Base-by-base conservation (phyloP, 331 rosid genomes). In the Rhamnella rubrinervis region DNA sequence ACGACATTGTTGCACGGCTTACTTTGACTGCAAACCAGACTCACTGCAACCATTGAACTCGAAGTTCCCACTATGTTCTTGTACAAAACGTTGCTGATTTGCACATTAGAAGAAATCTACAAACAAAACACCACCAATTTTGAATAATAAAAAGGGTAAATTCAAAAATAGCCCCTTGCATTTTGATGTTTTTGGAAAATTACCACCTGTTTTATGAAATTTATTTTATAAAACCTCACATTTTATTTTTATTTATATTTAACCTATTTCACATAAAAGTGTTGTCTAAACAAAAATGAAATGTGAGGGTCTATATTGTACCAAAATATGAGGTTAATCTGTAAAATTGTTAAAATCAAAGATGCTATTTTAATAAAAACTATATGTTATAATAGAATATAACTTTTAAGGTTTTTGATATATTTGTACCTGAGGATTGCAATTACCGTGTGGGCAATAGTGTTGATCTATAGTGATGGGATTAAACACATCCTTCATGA, bases 391-490 rank as follows among this genome's bases (percentile, higher is more conserved):
- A 31, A 31, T 57, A 9, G 14, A 20, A 2, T 57, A 15, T 1
- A 57, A 57, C 0, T 6, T 25, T 57, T 17, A 19, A 1, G 28
- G 37, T 8, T 44, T 44, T 16, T 63, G 6, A 19, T 1, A 77
- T 46, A n/a, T 46, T 25, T 37, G 15, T 71, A 84, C 92, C 81
- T 73, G 28, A 6, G 14, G 20, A 15, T 23, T 0, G 66, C 92
- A 84, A 13, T 68, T 61, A 66, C 67, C 47, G 26, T 1, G 0
- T 0, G 89, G 86, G 69, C 92, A 84, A 84, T 85, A 88, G 0
- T 79, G 20, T 72, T 88, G 92, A 80, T 85, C 91, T 20, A 88
- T 88, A 55, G 65, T 18, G 49, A 86, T 83, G 2, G 96, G 97
- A 59, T 65, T 14, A 8, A 10, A 6, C 31, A 85, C 96, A 41